These are phyloP conservation scores for Gamarada debralockiae DNA, from an alignment of 495 filamentous ascomycete species.

Conservation along the genomic window DNA sequence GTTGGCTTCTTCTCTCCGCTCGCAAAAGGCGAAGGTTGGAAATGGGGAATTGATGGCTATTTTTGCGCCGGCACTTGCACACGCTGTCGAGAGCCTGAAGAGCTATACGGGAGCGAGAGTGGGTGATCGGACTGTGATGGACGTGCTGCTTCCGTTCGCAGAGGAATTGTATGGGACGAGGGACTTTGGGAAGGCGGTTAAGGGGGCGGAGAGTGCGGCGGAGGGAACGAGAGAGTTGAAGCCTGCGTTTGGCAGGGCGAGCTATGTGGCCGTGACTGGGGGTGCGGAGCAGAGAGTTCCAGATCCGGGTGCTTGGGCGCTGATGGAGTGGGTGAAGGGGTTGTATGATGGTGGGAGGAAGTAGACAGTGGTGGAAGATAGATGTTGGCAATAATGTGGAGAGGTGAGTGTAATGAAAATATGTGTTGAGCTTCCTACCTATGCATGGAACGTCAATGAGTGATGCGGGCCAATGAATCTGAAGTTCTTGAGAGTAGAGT, in stretches of 20 bases:
- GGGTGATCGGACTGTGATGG: constrained; percentile 29
- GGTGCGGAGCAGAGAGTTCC: constrained; percentile 41
- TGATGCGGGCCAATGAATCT: too few species aligned
- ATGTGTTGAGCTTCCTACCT: too few species aligned
- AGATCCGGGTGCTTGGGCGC: constrained; percentile 60
- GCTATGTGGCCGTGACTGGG: constrained; percentile 48
- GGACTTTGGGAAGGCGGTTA: constrained; percentile 45
- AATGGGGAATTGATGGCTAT: constrained; percentile 26
- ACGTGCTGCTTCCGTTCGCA: constrained; percentile 36
- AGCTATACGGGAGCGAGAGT: constrained; percentile 14
- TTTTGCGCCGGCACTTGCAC: constrained; percentile 55
- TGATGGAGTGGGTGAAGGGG: constrained; percentile 54
- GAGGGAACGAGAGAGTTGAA: constrained; percentile 50
- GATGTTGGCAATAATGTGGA: too few species aligned
- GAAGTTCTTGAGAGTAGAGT: too few species aligned
- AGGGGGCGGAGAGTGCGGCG: constrained; percentile 49
- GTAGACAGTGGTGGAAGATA: too few species aligned
- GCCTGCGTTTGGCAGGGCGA: constrained; percentile 54
- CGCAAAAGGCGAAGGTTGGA: background rate
- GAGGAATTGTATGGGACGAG: constrained; percentile 38
- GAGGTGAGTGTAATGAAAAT: too few species aligned
- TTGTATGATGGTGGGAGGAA: constrained; percentile 27
- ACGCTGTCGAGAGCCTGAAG: constrained; percentile 38
- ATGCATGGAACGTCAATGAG: too few species aligned
- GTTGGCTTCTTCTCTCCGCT: constrained; percentile 31